Percentiles rank a stretch among this genome's conserved stretches.
Conservation (phyloP, 768 basidiomycete genomes). For the Auriscalpium vulgare region DNA sequence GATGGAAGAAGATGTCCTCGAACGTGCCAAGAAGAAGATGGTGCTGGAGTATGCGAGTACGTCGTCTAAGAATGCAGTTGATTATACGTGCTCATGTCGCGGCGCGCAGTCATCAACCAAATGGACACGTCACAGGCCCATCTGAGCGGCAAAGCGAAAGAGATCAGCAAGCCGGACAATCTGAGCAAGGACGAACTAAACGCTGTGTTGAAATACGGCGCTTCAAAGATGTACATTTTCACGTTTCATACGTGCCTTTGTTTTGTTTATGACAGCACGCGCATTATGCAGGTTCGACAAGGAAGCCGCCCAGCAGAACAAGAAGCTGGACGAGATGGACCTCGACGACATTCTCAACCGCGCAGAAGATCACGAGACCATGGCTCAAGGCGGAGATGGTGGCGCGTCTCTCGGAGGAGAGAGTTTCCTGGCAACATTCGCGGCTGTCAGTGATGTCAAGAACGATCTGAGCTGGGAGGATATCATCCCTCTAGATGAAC, state of each 20-base stretch:
- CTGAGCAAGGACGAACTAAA: constrained; percentile 94
- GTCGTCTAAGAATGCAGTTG: constrained; percentile 26
- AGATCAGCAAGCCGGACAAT: constrained; percentile 69
- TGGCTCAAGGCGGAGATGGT: constrained; percentile 71
- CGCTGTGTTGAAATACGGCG: constrained; percentile 97
- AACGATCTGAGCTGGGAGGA: constrained; percentile 99
- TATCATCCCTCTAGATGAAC: constrained; percentile 91
- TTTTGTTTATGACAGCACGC: constrained; percentile 12
- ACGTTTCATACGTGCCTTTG: constrained; percentile 4
- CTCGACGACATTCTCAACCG: constrained; percentile 95
- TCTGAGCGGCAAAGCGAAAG: constrained; percentile 79
- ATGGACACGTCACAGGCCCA: constrained; percentile 99
- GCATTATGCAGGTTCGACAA: constrained; percentile 76
- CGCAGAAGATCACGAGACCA: constrained; percentile 95
- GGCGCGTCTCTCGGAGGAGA: constrained; percentile 96
- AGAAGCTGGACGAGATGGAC: constrained; percentile 98
- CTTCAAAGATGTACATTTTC: constrained; percentile 81
- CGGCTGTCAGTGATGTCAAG: constrained; percentile 95
- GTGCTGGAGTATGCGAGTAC: constrained; percentile 97
- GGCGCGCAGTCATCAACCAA: constrained; percentile 85
- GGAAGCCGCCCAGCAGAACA: constrained; percentile 85
- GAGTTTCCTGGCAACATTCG: constrained; percentile 91
- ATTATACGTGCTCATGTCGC: no score
- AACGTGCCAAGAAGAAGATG: constrained; percentile 99
- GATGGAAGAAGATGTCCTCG: constrained; percentile 97